phyloP scores from a whole-genome alignment of 805 yeast species.

The Barnettozyma sp. region DNA sequence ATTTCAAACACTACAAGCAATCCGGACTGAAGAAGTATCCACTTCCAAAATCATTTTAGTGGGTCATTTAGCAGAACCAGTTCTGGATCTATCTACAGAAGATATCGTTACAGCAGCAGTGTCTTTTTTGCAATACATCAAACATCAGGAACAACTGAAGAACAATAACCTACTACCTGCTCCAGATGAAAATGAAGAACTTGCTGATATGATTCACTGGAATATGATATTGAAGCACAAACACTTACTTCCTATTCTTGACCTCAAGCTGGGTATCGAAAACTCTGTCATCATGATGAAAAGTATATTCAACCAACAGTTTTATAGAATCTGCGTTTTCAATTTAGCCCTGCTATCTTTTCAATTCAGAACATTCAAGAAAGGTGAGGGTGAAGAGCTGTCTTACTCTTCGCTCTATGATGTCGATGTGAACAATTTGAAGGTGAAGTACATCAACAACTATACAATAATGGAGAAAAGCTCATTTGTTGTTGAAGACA shows the following conservation, averaged over 20 bases:
- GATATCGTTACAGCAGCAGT: conserved; percentile 31
- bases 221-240: conserved; percentile 13
- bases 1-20: conserved; percentile 29
- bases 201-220: neutral
- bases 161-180: conserved; percentile 3
- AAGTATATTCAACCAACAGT: conserved; percentile 25
- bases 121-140: conserved; percentile 19
- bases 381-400: conserved; percentile 19
- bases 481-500: conserved; percentile 13
- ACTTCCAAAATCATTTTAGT: conserved; percentile 31
- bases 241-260: conserved; percentile 29
- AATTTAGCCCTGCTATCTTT: conserved; percentile 21
- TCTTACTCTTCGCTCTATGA: conserved; percentile 10
- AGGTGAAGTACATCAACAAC: conserved; percentile 17
- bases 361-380: conserved; percentile 14
- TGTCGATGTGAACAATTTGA: conserved; percentile 13
- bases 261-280: conserved; percentile 32
- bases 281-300: conserved; percentile 32
- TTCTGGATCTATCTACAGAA: conserved; percentile 36
- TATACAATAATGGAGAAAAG: conserved; percentile 7
- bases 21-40: conserved; percentile 16
- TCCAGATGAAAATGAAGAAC: neutral
- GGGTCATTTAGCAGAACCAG: conserved; percentile 37
- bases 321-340: conserved; percentile 26
- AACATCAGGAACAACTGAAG: conserved; percentile 8